Evolutionary conservation across 306 rosid species (phyloP), one percentile per base, ranked within the genome.

Genomic region (Cicer bijugum): DNA sequence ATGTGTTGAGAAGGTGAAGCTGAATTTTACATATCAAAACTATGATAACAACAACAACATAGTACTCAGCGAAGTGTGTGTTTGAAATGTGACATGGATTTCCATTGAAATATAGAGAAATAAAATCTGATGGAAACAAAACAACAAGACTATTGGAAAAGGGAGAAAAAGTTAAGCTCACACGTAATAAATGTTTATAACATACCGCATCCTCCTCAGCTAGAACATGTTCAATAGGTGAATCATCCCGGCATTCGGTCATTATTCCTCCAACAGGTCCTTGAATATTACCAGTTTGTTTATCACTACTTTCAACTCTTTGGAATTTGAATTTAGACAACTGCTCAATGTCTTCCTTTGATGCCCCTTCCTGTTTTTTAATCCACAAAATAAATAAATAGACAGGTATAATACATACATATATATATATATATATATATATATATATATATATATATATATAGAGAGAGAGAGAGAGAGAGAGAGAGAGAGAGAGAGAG

Each of bases 341-440:
- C 76, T 91, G 92, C 37, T 93, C 98, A 75, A 91, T 81, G 65
- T 93, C 98, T 83, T 93, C 97, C 85, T 89, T 91, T 68, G 98
- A 85, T 78, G 98, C 97, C 8, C 98, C 98, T 83, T 93, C 98
- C 98, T 93, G 90, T 58, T 71, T 81, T 69, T 83, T 79, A 42
- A 55, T 66, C 58, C 74, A 78, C 4, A 14, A 23, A 15, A 14
- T 15, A 14, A 23, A 12, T 20, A 20, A 28, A 58, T 58, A 12
- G n/a, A 47, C 5, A 12, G 11, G n/a, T 6, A 33, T 20, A 23
- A 23, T 23, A 23, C 2, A 23, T 23, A 23, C 2, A 23, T 20
- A 20, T 20, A 20, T 20, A 20, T 20, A 20, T 20, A 20, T 20
- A 20, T 20, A 20, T 20, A 20, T 20, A 20, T 20, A 20, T 1